These are phyloP conservation scores for Ceriops zippeliana DNA, from an alignment of 345 rosid genomes.

Conservation along the genomic window DNA sequence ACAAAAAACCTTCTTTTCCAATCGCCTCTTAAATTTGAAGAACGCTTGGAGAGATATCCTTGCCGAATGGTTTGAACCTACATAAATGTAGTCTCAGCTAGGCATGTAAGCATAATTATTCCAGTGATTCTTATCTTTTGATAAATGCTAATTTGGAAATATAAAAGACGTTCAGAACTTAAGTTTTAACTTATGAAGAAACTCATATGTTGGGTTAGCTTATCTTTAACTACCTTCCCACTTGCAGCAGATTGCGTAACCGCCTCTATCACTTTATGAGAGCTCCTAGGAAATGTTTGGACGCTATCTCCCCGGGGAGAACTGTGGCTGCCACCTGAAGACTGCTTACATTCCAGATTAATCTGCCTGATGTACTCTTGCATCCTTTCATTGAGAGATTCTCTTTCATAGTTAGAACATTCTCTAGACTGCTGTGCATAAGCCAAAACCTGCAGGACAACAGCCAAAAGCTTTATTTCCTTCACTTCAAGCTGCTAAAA, in stretches of 20 bases:
- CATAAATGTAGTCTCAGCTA: slow-evolving; percentile 1
- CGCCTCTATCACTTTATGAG: slow-evolving; percentile 70
- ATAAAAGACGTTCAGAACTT: no score
- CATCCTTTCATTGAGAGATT: slow-evolving; percentile 71
- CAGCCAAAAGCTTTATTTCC: background rate
- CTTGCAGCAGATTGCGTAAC: slow-evolving; percentile 72
- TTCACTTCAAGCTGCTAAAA: background rate
- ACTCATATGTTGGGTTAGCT: background rate
- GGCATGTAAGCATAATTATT: background rate
- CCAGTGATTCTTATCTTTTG: no score
- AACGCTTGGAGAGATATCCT: slow-evolving; percentile 78
- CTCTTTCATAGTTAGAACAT: slow-evolving; percentile 73
- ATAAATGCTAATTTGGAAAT: background rate
- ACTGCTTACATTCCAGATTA: slow-evolving; percentile 46
- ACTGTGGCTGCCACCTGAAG: slow-evolving; percentile 19
- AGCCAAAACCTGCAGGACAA: slow-evolving; percentile 51
- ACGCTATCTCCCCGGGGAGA: slow-evolving; percentile 43
- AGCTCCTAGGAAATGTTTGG: slow-evolving; percentile 43
- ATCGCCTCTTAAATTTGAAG: slow-evolving; percentile 76
- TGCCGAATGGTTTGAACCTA: slow-evolving; percentile 81
- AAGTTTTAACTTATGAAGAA: background rate
- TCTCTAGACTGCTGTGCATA: slow-evolving; percentile 84
- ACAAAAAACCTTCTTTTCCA: slow-evolving; percentile 85
- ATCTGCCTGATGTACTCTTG: slow-evolving; percentile 65
- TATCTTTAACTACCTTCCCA: slow-evolving; percentile 49